Percentiles rank a stretch among this genome's conserved stretches.
Evolutionary conservation across 2,329 filamentous ascomycete genomes (phyloP).

Genomic region (Fusarium newnesense): DNA sequence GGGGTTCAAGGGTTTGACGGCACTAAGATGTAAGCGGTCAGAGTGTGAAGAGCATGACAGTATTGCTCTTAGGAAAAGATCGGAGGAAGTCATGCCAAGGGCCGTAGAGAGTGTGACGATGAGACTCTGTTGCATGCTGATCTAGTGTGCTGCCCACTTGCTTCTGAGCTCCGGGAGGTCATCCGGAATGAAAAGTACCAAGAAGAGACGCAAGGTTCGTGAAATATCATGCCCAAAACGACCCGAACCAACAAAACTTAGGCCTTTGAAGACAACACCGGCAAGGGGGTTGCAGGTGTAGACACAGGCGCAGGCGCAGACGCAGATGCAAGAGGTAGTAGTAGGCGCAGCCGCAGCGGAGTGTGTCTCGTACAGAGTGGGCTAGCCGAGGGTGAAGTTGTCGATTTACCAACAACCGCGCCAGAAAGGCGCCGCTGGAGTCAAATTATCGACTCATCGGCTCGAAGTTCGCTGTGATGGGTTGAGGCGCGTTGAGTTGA

Average conservation of each 20-base stretch:
- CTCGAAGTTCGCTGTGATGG: conserved; percentile 29
- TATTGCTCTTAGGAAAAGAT: conserved; percentile 17
- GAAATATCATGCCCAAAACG: conserved; percentile 17
- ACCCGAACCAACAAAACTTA: conserved; percentile 8
- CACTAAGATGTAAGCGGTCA: conserved; percentile 24
- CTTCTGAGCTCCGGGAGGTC: conserved; percentile 29
- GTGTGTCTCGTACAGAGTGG: conserved; percentile 28
- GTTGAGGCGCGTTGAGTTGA: conserved; percentile 38
- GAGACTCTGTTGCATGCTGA: conserved; percentile 31
- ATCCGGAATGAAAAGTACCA: conserved; percentile 28
- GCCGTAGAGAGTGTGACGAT: conserved; percentile 20
- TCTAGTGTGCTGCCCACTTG: conserved; percentile 34
- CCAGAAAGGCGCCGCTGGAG: conserved; percentile 16
- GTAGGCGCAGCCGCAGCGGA: conserved; percentile 29
- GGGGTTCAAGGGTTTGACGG: conserved; percentile 5
- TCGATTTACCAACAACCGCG: conserved; percentile 17
- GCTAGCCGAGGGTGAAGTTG: conserved; percentile 23
- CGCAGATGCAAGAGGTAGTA: conserved; percentile 14
- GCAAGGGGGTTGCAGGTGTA: conserved; percentile 18
- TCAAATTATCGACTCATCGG: conserved; percentile 25
- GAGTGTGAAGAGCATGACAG: background rate
- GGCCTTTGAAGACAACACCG: background rate
- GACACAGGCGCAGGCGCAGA: conserved; percentile 15
- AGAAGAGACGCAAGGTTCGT: conserved; percentile 25
- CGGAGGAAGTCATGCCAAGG: conserved; percentile 27